These are phyloP conservation scores for Mycosphaerella sp. DNA, from an alignment of 2,329 filamentous ascomycete genomes.

Conservation along the genomic window DNA sequence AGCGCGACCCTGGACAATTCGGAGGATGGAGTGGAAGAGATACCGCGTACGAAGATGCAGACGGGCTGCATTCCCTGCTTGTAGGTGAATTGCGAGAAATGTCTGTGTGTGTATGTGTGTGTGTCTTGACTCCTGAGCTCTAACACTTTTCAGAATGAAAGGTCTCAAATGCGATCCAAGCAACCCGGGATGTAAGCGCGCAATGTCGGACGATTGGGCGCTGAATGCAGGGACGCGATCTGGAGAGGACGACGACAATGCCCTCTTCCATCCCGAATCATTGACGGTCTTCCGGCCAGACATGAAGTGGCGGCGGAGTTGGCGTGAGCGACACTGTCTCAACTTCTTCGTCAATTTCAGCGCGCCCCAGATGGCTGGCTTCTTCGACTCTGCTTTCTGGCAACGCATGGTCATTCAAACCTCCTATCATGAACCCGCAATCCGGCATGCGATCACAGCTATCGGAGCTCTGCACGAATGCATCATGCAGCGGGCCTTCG, in stretches of 20 bases:
- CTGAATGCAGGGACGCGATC: slow-evolving; percentile 20
- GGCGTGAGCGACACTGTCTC: slow-evolving; percentile 31
- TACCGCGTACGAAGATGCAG: slow-evolving; percentile 25
- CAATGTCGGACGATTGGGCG: slow-evolving; percentile 29
- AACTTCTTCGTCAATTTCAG: slow-evolving; percentile 37
- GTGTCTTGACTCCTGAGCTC: not conserved
- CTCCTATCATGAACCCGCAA: slow-evolving; percentile 31
- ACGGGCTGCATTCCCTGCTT: slow-evolving; percentile 33
- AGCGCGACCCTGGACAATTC: slow-evolving; percentile 2
- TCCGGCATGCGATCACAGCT: slow-evolving; percentile 31
- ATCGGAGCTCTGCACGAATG: slow-evolving; percentile 32
- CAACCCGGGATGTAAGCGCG: slow-evolving; percentile 25
- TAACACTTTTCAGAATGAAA: slow-evolving; percentile 21
- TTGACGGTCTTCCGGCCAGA: slow-evolving; percentile 24
- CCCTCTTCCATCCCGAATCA: slow-evolving; percentile 8
- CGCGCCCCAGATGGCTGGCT: slow-evolving; percentile 32
- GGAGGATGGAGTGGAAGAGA: slow-evolving; percentile 19
- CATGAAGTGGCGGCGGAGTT: slow-evolving; percentile 29
- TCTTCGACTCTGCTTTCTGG: slow-evolving; percentile 33
- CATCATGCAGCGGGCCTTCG: slow-evolving; percentile 30
- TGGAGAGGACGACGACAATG: slow-evolving; percentile 18
- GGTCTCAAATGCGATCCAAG: slow-evolving; percentile 27
- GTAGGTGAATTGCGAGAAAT: slow-evolving; percentile 17
- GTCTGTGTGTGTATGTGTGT: not conserved
- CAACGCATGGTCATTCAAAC: slow-evolving; percentile 31